A percentile compares a stretch with the other conserved stretches of the same genome.
Conservation (phyloP, 495 filamentous ascomycete genomes). For the Astrothelium subdiscretum region DNA sequence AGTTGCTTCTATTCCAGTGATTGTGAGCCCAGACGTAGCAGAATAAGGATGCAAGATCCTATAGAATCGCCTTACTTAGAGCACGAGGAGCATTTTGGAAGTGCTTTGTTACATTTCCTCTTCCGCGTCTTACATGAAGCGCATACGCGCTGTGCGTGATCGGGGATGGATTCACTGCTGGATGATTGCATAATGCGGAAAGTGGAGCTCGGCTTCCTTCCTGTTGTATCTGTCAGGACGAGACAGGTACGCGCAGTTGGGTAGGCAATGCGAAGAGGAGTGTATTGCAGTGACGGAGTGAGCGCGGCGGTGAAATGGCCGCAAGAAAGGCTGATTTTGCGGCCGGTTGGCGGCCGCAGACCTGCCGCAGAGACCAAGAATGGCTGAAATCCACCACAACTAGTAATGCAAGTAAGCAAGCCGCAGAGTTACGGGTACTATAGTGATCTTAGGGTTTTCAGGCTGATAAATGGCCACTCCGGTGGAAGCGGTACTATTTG, state of each 20-base stretch:
- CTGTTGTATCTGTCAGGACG: neutral
- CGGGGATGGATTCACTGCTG: constrained; percentile 7
- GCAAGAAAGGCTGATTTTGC: neutral
- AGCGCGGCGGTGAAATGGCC: neutral
- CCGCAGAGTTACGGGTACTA: no score
- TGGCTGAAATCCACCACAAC: neutral
- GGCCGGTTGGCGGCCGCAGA: neutral
- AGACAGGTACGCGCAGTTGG: neutral
- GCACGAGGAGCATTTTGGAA: constrained; percentile 29
- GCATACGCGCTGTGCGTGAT: constrained; percentile 16
- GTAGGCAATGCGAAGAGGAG: neutral
- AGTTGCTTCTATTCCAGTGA: constrained; percentile 27
- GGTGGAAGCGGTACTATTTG: no score
- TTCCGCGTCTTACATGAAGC: constrained; percentile 31
- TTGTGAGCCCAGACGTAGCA: constrained; percentile 31
- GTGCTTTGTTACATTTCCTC: constrained; percentile 37
- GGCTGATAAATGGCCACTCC: no score
- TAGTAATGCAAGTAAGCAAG: no score
- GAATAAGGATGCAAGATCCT: constrained; percentile 22
- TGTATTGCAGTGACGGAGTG: neutral
- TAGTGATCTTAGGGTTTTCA: no score
- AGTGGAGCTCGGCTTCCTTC: neutral
- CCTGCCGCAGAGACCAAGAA: neutral
- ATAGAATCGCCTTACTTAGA: constrained; percentile 20
- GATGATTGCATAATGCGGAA: neutral